These are phyloP conservation scores for Wickerhamiella australiensis DNA, from an alignment of 805 yeast species.

Conservation along the genomic window DNA sequence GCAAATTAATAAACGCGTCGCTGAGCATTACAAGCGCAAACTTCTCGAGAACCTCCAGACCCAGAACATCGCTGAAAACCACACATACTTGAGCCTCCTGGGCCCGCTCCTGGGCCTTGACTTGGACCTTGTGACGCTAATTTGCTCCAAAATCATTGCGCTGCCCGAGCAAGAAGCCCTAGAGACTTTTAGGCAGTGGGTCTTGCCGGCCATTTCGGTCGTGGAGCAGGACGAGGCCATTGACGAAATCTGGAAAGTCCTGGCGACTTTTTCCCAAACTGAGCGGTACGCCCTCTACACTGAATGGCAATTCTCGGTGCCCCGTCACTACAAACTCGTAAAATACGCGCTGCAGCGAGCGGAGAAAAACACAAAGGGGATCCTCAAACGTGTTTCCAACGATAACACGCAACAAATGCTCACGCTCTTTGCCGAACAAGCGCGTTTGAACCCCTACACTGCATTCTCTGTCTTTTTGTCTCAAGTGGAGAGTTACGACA, in stretches of 20 bases:
- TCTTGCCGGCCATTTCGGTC: constrained; percentile 9
- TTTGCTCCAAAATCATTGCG: not conserved
- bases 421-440: constrained; percentile 57
- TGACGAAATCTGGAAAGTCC: constrained; percentile 2
- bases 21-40: not conserved
- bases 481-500: constrained; percentile 87
- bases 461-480: constrained; percentile 57
- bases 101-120: constrained; percentile 3
- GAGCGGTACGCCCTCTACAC: constrained; percentile 11
- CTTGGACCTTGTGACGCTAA: not conserved
- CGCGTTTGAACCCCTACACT: constrained; percentile 68
- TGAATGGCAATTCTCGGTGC: constrained; percentile 11
- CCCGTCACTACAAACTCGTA: not conserved
- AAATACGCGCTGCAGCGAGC: constrained; percentile 29
- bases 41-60: not conserved
- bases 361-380: constrained; percentile 66
- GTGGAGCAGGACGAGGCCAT: not conserved
- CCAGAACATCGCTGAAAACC: not conserved
- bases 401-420: constrained; percentile 65
- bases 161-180: not conserved
- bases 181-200: constrained; percentile 4
- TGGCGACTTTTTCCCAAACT: not conserved
- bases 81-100: not conserved
- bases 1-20: not conserved
- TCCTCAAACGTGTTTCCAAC: constrained; percentile 67